Conservation (phyloP, 805 yeast species). For the Metschnikowia baotianmanensis region DNA sequence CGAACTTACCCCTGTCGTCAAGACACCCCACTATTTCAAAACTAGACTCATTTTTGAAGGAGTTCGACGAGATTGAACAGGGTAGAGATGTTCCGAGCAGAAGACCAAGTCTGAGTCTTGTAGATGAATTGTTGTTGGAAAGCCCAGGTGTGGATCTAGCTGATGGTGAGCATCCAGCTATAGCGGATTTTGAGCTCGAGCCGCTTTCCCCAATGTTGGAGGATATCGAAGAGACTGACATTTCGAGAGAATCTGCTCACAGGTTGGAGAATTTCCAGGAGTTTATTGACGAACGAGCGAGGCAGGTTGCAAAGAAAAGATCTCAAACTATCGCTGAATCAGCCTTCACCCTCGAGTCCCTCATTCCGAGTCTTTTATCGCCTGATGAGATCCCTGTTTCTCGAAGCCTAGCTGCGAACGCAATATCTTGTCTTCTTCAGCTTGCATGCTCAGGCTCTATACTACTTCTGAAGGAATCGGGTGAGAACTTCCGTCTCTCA, state of each 20-base stretch:
- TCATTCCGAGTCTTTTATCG: constrained; percentile 12
- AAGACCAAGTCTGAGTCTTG: constrained; percentile 14
- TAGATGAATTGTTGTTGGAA: neutral
- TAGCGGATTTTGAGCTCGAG: constrained; percentile 4
- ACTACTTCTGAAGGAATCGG: neutral
- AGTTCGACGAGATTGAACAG: constrained; percentile 15
- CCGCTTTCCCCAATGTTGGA: constrained; percentile 11
- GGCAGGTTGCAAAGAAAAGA: neutral
- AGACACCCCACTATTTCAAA: constrained; percentile 10
- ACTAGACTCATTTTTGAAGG: constrained; percentile 9
- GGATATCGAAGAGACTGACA: constrained; percentile 1
- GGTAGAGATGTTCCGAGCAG: constrained; percentile 15
- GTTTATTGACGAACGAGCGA: constrained; percentile 11
- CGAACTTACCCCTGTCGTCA: constrained; percentile 10
- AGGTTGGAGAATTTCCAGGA: constrained; percentile 8
- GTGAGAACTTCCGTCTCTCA: neutral
- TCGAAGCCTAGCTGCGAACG: constrained; percentile 16
- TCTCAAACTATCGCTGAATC: neutral
- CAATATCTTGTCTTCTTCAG: constrained; percentile 16
- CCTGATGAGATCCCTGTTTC: constrained; percentile 5
- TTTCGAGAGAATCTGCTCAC: neutral
- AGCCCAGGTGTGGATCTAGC: neutral
- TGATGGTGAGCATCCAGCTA: neutral
- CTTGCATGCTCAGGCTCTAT: constrained; percentile 11
- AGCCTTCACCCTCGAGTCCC: constrained; percentile 8